These are phyloP conservation scores for Curvularia hawaiiensis DNA, from an alignment of 2,329 filamentous ascomycete species.

Conservation along the genomic window DNA sequence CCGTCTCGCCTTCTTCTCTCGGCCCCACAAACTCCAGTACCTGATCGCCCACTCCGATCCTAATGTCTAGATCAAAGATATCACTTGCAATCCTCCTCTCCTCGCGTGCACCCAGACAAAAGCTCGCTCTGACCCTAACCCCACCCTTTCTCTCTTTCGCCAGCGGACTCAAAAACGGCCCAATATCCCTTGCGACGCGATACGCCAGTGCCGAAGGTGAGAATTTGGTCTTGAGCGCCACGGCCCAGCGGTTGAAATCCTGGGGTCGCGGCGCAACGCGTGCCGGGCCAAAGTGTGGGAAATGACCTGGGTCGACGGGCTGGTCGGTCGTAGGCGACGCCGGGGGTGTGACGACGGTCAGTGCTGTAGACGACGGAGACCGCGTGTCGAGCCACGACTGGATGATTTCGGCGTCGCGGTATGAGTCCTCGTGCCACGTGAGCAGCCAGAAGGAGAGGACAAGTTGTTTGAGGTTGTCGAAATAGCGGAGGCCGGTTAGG, in stretches of 20 bases:
- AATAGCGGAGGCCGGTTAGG: constrained; percentile 48
- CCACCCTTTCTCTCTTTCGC: constrained; percentile 50
- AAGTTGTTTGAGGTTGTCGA: constrained; percentile 50
- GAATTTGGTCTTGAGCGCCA: constrained; percentile 48
- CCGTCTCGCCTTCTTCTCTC: constrained; percentile 51
- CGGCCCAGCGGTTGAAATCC: constrained; percentile 49
- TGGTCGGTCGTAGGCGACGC: constrained; percentile 27
- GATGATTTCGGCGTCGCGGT: constrained; percentile 52
- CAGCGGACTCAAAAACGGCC: constrained; percentile 46
- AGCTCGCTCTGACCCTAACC: constrained; percentile 52
- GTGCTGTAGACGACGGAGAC: constrained; percentile 46
- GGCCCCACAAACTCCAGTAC: constrained; percentile 51
- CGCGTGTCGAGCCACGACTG: constrained; percentile 52
- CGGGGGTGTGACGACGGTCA: constrained; percentile 43
- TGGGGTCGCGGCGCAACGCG: constrained; percentile 21
- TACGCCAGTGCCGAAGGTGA: constrained; percentile 49
- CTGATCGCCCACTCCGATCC: constrained; percentile 48
- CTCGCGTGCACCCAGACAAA: constrained; percentile 48
- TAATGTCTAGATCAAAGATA: constrained; percentile 54
- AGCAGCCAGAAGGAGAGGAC: constrained; percentile 51
- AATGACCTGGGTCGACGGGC: constrained; percentile 35
- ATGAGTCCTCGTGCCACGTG: constrained; percentile 47
- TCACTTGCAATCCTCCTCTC: constrained; percentile 38
- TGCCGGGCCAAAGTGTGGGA: constrained; percentile 28
- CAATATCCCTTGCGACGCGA: constrained; percentile 48